Percentiles rank a stretch among this genome's conserved stretches.
Evolutionary conservation across 441 rosid genomes (phyloP).

Genomic region (California macrophylla): DNA sequence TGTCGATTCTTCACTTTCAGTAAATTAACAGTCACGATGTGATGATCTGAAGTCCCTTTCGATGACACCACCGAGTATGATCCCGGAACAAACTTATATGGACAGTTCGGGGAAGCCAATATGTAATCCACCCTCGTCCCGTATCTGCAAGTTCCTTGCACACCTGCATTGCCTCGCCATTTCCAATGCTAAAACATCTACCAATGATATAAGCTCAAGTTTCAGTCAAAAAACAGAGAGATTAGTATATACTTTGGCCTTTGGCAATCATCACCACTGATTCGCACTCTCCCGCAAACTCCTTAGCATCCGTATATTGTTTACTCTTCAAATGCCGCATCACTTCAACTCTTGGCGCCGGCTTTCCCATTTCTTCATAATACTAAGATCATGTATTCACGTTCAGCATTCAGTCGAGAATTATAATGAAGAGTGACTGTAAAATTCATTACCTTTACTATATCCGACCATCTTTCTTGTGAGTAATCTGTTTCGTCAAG

Average conservation of each 20-base stretch:
- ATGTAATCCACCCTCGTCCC: constrained; percentile 80
- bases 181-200: too few relatives aligned
- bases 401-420: not conserved
- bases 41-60: constrained; percentile 90
- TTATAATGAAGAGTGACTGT: not conserved
- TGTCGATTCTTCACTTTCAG: constrained; percentile 23
- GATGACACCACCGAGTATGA: constrained; percentile 82
- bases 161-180: constrained; percentile 27
- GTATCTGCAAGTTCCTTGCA: constrained; percentile 71
- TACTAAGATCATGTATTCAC: constrained; percentile 28
- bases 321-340: not conserved
- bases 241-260: not conserved
- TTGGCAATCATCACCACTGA: not conserved
- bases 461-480: constrained; percentile 67
- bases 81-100: constrained; percentile 56
- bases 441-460: constrained; percentile 48
- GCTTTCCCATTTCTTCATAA: constrained; percentile 55
- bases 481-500: constrained; percentile 71
- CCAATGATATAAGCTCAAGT: not conserved
- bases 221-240: not conserved
- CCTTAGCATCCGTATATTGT: not conserved
- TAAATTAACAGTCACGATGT: constrained; percentile 70
- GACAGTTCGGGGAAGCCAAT: constrained; percentile 46
- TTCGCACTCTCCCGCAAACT: not conserved
- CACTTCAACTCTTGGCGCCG: not conserved